Percentiles rank a stretch among this genome's conserved stretches.
phyloP scores from a whole-genome alignment of 2,329 filamentous ascomycete species.

The Plectosphaerella sp. region DNA sequence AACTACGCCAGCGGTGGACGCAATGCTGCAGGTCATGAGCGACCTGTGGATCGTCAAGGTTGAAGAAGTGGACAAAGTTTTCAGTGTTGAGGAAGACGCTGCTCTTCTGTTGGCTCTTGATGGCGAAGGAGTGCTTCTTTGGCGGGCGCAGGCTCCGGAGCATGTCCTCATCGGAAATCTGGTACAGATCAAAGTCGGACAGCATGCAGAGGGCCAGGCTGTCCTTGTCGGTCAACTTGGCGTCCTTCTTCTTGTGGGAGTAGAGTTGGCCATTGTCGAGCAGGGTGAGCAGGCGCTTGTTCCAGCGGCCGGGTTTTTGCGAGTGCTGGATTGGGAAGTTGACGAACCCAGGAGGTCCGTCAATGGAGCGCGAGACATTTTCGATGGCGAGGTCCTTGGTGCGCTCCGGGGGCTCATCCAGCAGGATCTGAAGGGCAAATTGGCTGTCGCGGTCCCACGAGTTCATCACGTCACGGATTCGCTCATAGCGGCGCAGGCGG shows the following conservation, averaged over 20 bases:
- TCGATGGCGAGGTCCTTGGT: slow-evolving; percentile 60
- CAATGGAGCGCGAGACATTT: slow-evolving; percentile 52
- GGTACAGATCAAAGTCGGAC: slow-evolving; percentile 90
- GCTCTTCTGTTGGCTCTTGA: slow-evolving; percentile 90
- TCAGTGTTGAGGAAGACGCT: slow-evolving; percentile 76
- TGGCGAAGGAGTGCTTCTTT: slow-evolving; percentile 78
- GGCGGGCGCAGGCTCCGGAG: slow-evolving; percentile 74
- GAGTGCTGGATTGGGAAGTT: slow-evolving; percentile 75
- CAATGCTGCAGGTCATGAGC: slow-evolving; percentile 67
- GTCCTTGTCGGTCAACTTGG: slow-evolving; percentile 60
- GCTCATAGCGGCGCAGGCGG: slow-evolving; percentile 79
- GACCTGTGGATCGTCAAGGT: slow-evolving; percentile 63
- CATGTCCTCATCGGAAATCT: slow-evolving; percentile 63
- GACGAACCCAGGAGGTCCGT: slow-evolving; percentile 57
- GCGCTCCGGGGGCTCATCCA: slow-evolving; percentile 50
- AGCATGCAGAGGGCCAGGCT: slow-evolving; percentile 72
- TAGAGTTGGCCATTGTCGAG: slow-evolving; percentile 67
- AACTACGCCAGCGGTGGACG: slow-evolving; percentile 82
- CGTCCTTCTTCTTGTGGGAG: slow-evolving; percentile 65
- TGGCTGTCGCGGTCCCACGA: slow-evolving; percentile 84
- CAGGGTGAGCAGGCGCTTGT: slow-evolving; percentile 75
- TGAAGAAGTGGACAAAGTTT: slow-evolving; percentile 91
- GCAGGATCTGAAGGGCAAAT: slow-evolving; percentile 67
- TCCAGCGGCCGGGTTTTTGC: slow-evolving; percentile 80
- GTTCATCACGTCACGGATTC: slow-evolving; percentile 81